Conservation (phyloP, 1,139 yeast species). For the Saccharomyces hybrid region DNA sequence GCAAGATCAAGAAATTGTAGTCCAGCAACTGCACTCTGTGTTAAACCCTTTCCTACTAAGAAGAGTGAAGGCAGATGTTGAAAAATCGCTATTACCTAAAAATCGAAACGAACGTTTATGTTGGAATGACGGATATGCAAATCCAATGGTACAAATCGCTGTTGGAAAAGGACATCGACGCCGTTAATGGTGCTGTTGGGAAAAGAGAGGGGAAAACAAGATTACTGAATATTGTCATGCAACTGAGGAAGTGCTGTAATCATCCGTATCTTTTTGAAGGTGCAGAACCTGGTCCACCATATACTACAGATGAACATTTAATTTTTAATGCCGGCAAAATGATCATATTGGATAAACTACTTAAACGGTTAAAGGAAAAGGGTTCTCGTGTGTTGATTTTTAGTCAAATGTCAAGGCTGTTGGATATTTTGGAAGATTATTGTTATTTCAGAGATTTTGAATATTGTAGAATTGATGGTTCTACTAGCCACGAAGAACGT, state of each 20-base stretch:
- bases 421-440: slow-evolving; percentile 74
- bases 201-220: slow-evolving; percentile 70
- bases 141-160: slow-evolving; percentile 67
- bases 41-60: slow-evolving; percentile 67
- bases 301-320: slow-evolving; percentile 74
- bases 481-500: slow-evolving; percentile 71
- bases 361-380: slow-evolving; percentile 54
- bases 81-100: slow-evolving; percentile 70
- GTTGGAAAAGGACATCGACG: slow-evolving; percentile 73
- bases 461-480: slow-evolving; percentile 76
- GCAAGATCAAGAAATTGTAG: slow-evolving; percentile 53
- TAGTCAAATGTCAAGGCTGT: slow-evolving; percentile 75
- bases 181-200: slow-evolving; percentile 73
- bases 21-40: slow-evolving; percentile 83
- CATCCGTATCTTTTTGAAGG: slow-evolving; percentile 81
- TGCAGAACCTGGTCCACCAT: slow-evolving; percentile 85
- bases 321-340: slow-evolving; percentile 66
- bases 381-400: slow-evolving; percentile 72
- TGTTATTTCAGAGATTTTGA: slow-evolving; percentile 59
- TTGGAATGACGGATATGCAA: slow-evolving; percentile 73
- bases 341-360: slow-evolving; percentile 60
- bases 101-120: slow-evolving; percentile 62
- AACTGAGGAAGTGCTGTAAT: slow-evolving; percentile 72
- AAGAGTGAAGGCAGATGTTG: slow-evolving; percentile 73
- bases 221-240: slow-evolving; percentile 73